These are phyloP conservation scores for Mycosarcoma maydis DNA, from an alignment of 1,284 basidiomycete genomes.

Conservation along the genomic window DNA sequence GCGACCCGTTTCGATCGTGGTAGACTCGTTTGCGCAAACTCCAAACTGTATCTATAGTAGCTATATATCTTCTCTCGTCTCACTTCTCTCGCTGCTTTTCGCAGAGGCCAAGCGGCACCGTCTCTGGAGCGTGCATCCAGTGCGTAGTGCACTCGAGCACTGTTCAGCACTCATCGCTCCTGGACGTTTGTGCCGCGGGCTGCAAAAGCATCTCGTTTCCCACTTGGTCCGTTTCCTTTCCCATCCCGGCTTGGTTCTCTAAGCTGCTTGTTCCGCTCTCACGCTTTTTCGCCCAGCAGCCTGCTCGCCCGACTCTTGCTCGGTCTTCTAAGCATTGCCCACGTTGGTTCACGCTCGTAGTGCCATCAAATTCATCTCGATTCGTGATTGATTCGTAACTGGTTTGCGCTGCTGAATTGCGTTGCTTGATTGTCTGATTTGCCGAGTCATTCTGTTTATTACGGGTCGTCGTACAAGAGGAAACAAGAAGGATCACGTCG, in stretches of 20 bases:
- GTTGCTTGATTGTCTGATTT: too few species aligned
- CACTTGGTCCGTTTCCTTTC: too few species aligned
- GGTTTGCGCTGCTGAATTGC: too few species aligned
- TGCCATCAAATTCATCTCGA: too few species aligned
- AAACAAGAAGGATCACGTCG: neutral
- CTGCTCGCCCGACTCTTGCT: neutral
- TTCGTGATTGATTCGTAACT: too few species aligned
- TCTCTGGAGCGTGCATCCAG: constrained; percentile 15
- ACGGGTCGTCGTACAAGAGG: too few species aligned
- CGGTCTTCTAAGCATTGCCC: neutral
- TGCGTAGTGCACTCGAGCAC: constrained; percentile 1
- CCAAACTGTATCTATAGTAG: constrained; percentile 36
- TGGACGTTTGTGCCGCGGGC: constrained; percentile 36
- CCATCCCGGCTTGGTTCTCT: neutral
- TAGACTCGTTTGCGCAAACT: neutral
- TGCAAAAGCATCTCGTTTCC: neutral
- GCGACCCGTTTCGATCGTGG: neutral
- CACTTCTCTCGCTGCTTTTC: neutral
- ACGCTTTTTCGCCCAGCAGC: neutral
- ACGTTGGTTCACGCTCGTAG: neutral
- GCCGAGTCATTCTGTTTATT: too few species aligned
- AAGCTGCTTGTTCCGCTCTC: too few species aligned
- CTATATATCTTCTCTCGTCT: constrained; percentile 3
- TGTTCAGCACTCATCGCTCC: neutral
- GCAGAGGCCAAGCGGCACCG: constrained; percentile 25